A percentile compares a stretch with the other conserved stretches of the same genome.
Evolutionary conservation across 148 eudicot genomes (phyloP).

Genomic region (Cornus florida): DNA sequence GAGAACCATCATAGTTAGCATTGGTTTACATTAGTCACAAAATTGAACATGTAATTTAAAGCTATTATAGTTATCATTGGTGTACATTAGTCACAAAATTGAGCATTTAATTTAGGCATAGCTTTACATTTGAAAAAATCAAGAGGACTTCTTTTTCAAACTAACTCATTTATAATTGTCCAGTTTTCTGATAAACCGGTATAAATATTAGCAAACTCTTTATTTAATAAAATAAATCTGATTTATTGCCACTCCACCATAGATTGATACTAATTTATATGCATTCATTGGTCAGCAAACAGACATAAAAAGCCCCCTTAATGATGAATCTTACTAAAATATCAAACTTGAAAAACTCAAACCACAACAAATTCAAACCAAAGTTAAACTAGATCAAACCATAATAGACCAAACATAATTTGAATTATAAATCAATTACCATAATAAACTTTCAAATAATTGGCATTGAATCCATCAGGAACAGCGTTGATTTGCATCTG

Average conservation of each 20-base stretch:
- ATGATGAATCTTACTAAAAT: neutral
- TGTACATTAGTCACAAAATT: too few relatives aligned
- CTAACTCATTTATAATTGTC: neutral
- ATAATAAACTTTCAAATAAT: slow-evolving; percentile 69
- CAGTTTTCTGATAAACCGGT: neutral
- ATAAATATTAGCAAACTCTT: neutral
- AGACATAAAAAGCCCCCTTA: too few relatives aligned
- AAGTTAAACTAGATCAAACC: neutral
- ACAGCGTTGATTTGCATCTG: slow-evolving; percentile 22
- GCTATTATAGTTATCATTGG: too few relatives aligned
- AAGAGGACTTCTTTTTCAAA: too few relatives aligned
- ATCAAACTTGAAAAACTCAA: neutral
- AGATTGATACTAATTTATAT: neutral
- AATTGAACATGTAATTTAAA: too few relatives aligned
- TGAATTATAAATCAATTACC: slow-evolving; percentile 32
- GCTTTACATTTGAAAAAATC: too few relatives aligned
- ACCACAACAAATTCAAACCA: neutral
- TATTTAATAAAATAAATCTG: neutral
- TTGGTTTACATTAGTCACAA: too few relatives aligned
- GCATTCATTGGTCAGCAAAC: neutral
- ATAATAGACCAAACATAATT: neutral
- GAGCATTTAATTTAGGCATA: too few relatives aligned
- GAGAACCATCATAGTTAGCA: too few relatives aligned
- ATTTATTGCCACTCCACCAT: neutral
- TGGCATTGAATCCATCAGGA: slow-evolving; percentile 52